Percentiles rank a stretch among this genome's conserved stretches.
Evolutionary conservation across 2,329 filamentous ascomycete species (phyloP).

Genomic region (Botryosphaeria dothidea): DNA sequence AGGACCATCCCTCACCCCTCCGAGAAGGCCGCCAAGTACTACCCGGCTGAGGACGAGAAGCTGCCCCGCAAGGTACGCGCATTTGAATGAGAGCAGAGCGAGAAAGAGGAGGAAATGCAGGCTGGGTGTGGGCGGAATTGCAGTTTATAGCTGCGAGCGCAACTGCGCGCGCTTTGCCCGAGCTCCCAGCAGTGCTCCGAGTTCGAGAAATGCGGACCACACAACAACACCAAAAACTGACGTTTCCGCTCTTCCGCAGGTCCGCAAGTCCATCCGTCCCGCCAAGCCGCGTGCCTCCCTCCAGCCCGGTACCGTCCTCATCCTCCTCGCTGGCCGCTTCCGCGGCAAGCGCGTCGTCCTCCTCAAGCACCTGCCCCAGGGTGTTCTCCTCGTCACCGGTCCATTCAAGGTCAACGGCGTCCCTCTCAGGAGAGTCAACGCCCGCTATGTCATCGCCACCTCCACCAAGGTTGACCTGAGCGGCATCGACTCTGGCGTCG

Average conservation of each 20-base stretch:
- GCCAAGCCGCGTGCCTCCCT: conserved; percentile 87
- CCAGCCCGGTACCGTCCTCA: conserved; percentile 92
- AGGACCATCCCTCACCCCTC: conserved; percentile 82
- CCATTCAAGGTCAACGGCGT: conserved; percentile 99
- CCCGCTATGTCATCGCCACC: conserved; percentile 91
- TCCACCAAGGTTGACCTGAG: conserved; percentile 81
- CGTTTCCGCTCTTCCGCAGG: conserved; percentile 53
- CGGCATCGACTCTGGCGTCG: conserved; percentile 70
- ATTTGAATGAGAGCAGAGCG: background rate
- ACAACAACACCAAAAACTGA: conserved; percentile 17
- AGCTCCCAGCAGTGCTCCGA: background rate
- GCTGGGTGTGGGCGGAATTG: background rate
- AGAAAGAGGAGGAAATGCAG: background rate
- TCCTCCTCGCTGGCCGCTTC: conserved; percentile 99
- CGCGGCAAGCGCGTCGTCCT: conserved; percentile 99
- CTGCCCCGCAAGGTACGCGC: conserved; percentile 83
- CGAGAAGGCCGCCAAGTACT: conserved; percentile 99
- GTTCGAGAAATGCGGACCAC: conserved; percentile 24
- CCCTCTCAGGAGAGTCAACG: conserved; percentile 89
- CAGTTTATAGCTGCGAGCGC: background rate
- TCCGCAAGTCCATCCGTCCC: conserved; percentile 89
- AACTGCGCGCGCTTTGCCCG: conserved; percentile 3
- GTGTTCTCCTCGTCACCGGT: conserved; percentile 97
- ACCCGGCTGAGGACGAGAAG: conserved; percentile 89
- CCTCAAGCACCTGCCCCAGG: conserved; percentile 95